Percentiles rank a stretch among this genome's conserved stretches.
These are phyloP conservation scores for Amphibolis antarctica DNA, from an alignment of 106 monocot genomes.

Conservation along the genomic window DNA sequence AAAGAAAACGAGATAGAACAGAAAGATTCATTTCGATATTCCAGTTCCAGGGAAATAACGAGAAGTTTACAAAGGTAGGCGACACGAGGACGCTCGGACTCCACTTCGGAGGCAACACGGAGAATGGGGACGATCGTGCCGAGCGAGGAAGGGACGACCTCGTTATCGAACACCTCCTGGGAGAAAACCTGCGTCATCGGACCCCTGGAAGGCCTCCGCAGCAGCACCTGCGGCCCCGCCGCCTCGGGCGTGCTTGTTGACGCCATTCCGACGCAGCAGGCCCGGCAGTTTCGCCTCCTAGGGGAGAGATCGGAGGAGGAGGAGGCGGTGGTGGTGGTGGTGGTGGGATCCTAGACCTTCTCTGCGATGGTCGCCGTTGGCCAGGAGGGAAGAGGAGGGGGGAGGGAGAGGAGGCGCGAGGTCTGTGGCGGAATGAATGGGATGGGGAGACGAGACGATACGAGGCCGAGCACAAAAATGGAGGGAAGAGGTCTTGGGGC, in stretches of 20 bases:
- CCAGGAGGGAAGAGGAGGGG: background rate
- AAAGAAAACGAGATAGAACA: constrained; percentile 2
- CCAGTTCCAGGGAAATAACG: no score
- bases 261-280: constrained; percentile 3
- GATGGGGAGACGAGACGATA: background rate
- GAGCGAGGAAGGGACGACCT: constrained; percentile 82
- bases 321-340: background rate
- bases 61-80: constrained; percentile 71
- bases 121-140: constrained; percentile 73
- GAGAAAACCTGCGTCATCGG: constrained; percentile 68
- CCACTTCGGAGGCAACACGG: constrained; percentile 91
- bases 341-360: background rate
- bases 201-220: constrained; percentile 69
- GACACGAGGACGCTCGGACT: constrained; percentile 76
- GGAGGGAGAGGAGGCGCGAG: background rate
- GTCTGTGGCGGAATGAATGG: constrained; percentile 2
- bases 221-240: constrained; percentile 43
- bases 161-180: constrained; percentile 97
- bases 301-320: background rate
- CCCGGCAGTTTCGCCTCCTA: background rate
- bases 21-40: no score
- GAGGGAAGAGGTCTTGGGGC: background rate
- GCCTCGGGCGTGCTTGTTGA: background rate
- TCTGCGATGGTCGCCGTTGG: background rate
- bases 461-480: background rate